These are phyloP conservation scores for Niebla homalea DNA, from an alignment of 495 filamentous ascomycete genomes.

Conservation along the genomic window DNA sequence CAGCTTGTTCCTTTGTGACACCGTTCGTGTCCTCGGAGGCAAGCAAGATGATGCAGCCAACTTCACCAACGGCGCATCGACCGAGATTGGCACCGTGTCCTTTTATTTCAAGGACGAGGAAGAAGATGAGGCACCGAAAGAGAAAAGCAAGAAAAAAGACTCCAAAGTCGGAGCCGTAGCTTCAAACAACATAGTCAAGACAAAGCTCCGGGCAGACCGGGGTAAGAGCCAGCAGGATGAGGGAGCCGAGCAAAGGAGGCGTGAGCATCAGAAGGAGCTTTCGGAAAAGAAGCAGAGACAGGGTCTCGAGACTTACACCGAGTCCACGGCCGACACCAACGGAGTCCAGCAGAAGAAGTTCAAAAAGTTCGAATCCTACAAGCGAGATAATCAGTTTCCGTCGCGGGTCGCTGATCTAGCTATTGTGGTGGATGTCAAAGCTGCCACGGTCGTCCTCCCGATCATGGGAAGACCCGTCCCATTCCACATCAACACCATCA, in stretches of 20 bases:
- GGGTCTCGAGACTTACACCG: slow-evolving; percentile 68
- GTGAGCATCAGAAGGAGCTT: slow-evolving; percentile 88
- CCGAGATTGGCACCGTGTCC: slow-evolving; percentile 78
- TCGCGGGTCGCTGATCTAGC: slow-evolving; percentile 65
- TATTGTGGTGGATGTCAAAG: slow-evolving; percentile 82
- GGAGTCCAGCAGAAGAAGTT: slow-evolving; percentile 91
- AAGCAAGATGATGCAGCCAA: slow-evolving; percentile 44
- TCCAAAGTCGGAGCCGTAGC: slow-evolving; percentile 70
- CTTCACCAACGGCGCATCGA: slow-evolving; percentile 84
- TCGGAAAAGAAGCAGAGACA: slow-evolving; percentile 77
- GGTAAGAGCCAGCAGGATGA: slow-evolving; percentile 66
- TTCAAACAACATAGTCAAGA: slow-evolving; percentile 83
- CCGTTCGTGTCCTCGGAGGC: slow-evolving; percentile 67
- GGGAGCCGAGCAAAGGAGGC: slow-evolving; percentile 73
- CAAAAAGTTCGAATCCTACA: slow-evolving; percentile 98
- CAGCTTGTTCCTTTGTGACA: slow-evolving; percentile 82
- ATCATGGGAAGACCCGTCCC: slow-evolving; percentile 97
- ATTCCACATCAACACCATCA: slow-evolving; percentile 98
- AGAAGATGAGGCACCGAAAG: slow-evolving; percentile 49
- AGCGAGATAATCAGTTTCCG: slow-evolving; percentile 91
- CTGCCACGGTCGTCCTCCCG: slow-evolving; percentile 77
- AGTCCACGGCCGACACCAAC: slow-evolving; percentile 69
- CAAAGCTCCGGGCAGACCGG: slow-evolving; percentile 82
- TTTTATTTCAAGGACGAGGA: slow-evolving; percentile 96
- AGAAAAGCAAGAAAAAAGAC: slow-evolving; percentile 71